A percentile compares a stretch with the other conserved stretches of the same genome.
Evolutionary conservation across 768 basidiomycete genomes (phyloP).

Genomic region (Lactarius indigo): DNA sequence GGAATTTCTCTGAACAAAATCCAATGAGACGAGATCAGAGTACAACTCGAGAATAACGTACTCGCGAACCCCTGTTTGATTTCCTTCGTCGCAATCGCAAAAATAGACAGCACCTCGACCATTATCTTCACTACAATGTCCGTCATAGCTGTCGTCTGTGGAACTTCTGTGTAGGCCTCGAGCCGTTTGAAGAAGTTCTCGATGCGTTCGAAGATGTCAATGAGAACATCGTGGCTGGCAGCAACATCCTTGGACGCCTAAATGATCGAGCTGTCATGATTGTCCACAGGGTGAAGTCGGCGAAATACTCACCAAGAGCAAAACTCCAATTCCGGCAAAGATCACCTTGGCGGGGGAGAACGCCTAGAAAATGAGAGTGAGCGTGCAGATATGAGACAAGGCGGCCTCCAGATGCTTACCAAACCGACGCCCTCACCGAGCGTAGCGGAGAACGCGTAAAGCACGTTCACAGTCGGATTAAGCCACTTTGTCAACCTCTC

Average conservation of each 20-base stretch:
- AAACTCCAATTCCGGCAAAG: neutral
- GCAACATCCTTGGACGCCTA: neutral
- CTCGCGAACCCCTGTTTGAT: neutral
- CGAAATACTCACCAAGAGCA: neutral
- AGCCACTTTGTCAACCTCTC: slow-evolving; percentile 1
- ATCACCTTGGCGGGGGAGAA: neutral
- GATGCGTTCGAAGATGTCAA: neutral
- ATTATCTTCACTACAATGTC: neutral
- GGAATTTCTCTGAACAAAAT: neutral
- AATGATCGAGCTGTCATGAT: neutral
- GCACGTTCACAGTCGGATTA: neutral
- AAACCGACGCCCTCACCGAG: neutral
- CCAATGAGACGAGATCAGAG: neutral
- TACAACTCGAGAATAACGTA: neutral
- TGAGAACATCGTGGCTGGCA: neutral
- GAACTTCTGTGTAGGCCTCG: neutral
- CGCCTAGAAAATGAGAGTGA: neutral
- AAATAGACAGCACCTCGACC: neutral
- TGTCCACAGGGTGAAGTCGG: too few relatives aligned
- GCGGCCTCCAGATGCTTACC: neutral
- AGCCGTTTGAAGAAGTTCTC: neutral
- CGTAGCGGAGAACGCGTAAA: neutral
- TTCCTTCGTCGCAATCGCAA: neutral
- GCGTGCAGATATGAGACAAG: neutral
- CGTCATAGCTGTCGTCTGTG: neutral